Conservation (phyloP, 1,284 basidiomycete species). For the Cryptococcus sp. region DNA sequence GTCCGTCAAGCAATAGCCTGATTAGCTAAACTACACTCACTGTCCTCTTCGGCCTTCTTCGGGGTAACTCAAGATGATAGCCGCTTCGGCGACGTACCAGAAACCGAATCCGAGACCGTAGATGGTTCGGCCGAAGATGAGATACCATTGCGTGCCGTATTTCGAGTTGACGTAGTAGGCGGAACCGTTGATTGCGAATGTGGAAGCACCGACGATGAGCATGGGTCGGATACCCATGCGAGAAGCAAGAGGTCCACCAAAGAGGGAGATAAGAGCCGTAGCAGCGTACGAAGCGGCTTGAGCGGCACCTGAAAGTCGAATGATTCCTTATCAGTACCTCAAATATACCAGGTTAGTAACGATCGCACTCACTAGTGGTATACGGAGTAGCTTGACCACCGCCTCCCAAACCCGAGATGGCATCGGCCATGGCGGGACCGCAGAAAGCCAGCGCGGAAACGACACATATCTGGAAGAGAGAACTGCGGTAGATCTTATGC, state of each 20-base stretch:
- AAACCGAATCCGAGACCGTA: constrained; percentile 25
- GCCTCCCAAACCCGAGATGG: constrained; percentile 33
- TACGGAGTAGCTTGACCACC: constrained; percentile 20
- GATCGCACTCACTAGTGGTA: no score
- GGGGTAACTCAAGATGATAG: constrained; percentile 42
- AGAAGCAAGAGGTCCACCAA: constrained; percentile 40
- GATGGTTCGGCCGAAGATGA: constrained; percentile 3
- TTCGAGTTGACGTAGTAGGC: constrained; percentile 19
- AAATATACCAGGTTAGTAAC: no score
- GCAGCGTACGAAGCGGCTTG: constrained; percentile 20
- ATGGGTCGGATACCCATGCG: constrained; percentile 37
- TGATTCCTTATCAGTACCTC: no score
- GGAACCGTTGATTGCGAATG: constrained; percentile 23
- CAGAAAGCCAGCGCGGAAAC: constrained; percentile 24
- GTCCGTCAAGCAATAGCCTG: no score
- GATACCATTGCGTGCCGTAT: no score
- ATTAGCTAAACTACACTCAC: no score
- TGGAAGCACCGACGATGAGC: constrained; percentile 29
- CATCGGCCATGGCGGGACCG: constrained; percentile 35
- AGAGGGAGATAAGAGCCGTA: constrained; percentile 26
- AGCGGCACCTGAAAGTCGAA: no score
- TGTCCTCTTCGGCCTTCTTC: constrained; percentile 11
- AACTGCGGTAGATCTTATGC: no score
- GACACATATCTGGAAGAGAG: neutral
- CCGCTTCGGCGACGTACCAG: constrained; percentile 39